Evolutionary conservation across 352 stramenopile species (phyloP), one percentile per base, ranked within the genome.

Genomic region (Pythium guiyangense): DNA sequence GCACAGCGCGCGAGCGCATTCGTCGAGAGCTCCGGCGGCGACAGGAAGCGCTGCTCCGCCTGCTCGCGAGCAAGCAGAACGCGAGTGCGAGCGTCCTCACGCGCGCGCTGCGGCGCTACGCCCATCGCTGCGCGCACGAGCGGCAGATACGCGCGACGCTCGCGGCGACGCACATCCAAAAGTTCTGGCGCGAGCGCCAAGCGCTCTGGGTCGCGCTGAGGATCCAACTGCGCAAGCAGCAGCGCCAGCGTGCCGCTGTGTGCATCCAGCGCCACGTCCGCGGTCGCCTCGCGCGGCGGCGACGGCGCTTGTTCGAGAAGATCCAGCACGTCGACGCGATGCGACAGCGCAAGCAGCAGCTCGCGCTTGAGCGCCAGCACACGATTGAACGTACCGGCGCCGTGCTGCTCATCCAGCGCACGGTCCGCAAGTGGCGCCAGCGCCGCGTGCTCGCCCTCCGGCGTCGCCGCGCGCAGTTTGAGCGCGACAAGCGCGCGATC

Each of bases 401-500:
- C 26, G 73, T 59, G 15, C 61, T 88, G 39, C 59, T 57, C 0
- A 80, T 90, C 34, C 79, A 88, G 35, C 54, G 62, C 0, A 64
- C 63, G 5, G 70, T 86, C 43, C 69, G 69, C 4, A 59, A 60
- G 40, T 90, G 74, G 75, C 52, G 67, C 2, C 52, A 72, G 5
- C 67, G 59, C 8, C 66, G 58, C 12, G 31, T 86, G 10, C 57
- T 69, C 18, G 55, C 55, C 3, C 53, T 90, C 4, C 59, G 69
- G 25, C 59, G 74, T 4, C 75, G 77, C 6, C 70, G 80, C 10
- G 74, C 70, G 42, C 67, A 73, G 20, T 90, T 90, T 64, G 77
- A 90, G 31, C 62, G 73, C 9, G 80, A 90, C 44, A 88, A 88
- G 31, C 25, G 26, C 35, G 74, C 74, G 31, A 79, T 87, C 29